A percentile compares a stretch with the other conserved stretches of the same genome.
phyloP scores from a whole-genome alignment of 2,329 filamentous ascomycete genomes.

The Alternaria panax region DNA sequence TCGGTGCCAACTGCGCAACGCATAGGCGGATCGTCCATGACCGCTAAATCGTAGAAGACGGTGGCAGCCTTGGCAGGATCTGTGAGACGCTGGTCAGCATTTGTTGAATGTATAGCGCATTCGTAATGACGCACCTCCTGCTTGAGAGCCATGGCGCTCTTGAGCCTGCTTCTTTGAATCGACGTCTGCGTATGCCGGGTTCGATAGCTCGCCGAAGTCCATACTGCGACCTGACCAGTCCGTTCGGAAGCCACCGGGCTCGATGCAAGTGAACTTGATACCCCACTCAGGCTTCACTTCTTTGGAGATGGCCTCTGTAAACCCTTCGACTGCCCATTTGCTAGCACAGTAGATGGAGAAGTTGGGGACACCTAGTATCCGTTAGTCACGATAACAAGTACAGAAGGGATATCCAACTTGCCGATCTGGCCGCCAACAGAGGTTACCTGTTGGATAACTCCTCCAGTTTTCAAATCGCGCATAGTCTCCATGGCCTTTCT shows the following conservation, averaged over 20 bases:
- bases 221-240: conserved; percentile 57
- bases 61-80: conserved; percentile 60
- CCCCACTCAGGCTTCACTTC: conserved; percentile 58
- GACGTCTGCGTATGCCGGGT: conserved; percentile 59
- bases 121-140: conserved; percentile 42
- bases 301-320: conserved; percentile 53
- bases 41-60: conserved; percentile 63
- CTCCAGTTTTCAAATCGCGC: conserved; percentile 59
- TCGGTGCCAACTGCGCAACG: conserved; percentile 63
- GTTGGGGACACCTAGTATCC: conserved; percentile 40
- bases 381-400: not conserved
- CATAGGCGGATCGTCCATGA: conserved; percentile 61
- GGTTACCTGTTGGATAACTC: conserved; percentile 63
- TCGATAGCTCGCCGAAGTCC: conserved; percentile 55
- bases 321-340: conserved; percentile 60
- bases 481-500: conserved; percentile 54
- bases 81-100: not conserved
- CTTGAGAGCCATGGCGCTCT: conserved; percentile 53
- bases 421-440: conserved; percentile 60
- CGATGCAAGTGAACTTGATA: conserved; percentile 56
- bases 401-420: conserved; percentile 12
- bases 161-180: conserved; percentile 53
- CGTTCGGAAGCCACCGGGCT: conserved; percentile 57
- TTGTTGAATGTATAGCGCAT: no score
- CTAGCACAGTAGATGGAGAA: conserved; percentile 52